These are phyloP conservation scores for Penicillium sp. DNA, from an alignment of 2,329 filamentous ascomycete genomes.

Conservation along the genomic window DNA sequence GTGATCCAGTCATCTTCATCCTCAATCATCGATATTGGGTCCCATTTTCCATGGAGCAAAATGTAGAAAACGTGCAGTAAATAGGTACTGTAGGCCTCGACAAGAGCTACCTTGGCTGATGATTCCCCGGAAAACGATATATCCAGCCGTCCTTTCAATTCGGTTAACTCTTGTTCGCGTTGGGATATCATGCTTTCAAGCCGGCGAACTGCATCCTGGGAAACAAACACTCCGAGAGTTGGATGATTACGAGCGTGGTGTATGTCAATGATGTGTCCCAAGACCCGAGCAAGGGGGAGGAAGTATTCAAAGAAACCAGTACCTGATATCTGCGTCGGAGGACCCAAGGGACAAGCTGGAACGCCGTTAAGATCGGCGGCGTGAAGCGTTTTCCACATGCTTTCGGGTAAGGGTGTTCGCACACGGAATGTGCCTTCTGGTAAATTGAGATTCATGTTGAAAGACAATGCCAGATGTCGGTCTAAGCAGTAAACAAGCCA, in stretches of 20 bases:
- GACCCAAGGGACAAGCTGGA: slow-evolving; percentile 38
- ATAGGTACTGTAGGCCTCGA: slow-evolving; percentile 49
- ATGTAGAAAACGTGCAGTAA: slow-evolving; percentile 51
- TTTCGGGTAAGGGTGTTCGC: slow-evolving; percentile 40
- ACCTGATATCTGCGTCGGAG: slow-evolving; percentile 38
- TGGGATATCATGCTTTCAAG: slow-evolving; percentile 40
- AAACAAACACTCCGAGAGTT: slow-evolving; percentile 39
- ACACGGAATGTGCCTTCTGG: slow-evolving; percentile 47
- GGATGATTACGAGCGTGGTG: slow-evolving; percentile 48
- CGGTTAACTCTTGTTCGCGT: slow-evolving; percentile 42
- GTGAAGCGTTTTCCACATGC: slow-evolving; percentile 43
- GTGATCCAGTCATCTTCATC: slow-evolving; percentile 52
- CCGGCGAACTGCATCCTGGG: slow-evolving; percentile 34
- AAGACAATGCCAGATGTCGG: slow-evolving; percentile 49
- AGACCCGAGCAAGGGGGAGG: slow-evolving; percentile 49
- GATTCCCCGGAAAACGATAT: not conserved
- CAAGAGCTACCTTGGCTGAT: slow-evolving; percentile 26
- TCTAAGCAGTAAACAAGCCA: slow-evolving; percentile 52
- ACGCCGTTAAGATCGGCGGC: slow-evolving; percentile 29
- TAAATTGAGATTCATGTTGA: slow-evolving; percentile 46
- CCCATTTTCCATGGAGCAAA: slow-evolving; percentile 51
- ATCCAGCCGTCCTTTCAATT: slow-evolving; percentile 26
- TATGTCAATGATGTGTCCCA: slow-evolving; percentile 51
- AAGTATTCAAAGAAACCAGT: slow-evolving; percentile 52
- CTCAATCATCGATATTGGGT: slow-evolving; percentile 51